Evolutionary conservation across 306 rosid genomes (phyloP).

Genomic region (Comarum palustre): DNA sequence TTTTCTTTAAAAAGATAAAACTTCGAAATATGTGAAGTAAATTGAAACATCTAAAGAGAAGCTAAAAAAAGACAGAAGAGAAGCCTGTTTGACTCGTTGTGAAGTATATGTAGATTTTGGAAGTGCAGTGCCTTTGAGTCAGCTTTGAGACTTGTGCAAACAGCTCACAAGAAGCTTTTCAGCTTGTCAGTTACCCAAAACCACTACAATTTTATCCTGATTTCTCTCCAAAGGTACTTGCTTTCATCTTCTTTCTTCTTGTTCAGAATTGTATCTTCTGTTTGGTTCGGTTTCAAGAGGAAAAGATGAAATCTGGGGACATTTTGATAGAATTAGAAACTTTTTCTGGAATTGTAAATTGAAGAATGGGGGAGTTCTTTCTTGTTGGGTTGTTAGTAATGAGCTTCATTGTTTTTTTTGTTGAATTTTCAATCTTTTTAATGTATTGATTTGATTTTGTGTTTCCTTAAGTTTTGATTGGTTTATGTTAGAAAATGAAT

Average conservation of each 20-base stretch:
- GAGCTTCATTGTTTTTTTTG: not conserved
- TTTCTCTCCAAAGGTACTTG: constrained; percentile 15
- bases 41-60: not conserved
- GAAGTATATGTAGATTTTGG: not conserved
- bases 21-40: not conserved
- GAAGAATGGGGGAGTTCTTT: not conserved
- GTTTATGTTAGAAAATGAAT: not conserved
- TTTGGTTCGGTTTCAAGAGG: constrained; percentile 2
- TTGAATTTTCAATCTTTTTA: not conserved
- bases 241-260: not conserved
- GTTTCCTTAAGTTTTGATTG: not conserved
- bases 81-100: not conserved
- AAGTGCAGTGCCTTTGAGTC: not conserved
- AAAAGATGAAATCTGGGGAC: not conserved
- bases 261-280: not conserved
- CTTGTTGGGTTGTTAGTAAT: not conserved
- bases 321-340: not conserved
- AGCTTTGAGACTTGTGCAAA: not conserved
- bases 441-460: not conserved
- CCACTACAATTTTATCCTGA: not conserved
- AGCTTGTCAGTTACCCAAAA: not conserved
- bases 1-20: not conserved
- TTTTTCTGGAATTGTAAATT: too few relatives aligned
- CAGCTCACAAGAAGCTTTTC: not conserved
- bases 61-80: not conserved